phyloP scores from a whole-genome alignment of 176 grass and related monocot genomes.

The Aechmea fasciata region DNA sequence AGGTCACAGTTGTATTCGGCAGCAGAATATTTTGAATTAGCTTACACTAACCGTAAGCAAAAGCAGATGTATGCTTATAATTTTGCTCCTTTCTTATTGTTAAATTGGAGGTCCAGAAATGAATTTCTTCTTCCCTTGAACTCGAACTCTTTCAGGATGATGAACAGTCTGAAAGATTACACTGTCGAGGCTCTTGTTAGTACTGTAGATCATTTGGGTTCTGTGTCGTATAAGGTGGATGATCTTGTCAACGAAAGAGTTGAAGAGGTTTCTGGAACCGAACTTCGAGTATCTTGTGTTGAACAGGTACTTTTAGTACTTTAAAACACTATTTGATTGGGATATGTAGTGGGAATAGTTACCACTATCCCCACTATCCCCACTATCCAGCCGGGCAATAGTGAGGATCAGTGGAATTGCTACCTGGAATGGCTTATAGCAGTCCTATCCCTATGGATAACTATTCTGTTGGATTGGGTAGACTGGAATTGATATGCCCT shows the following conservation, averaged over 20 bases:
- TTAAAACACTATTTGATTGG: background rate
- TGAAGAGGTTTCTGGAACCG: conserved; percentile 31
- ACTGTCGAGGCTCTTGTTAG: conserved; percentile 68
- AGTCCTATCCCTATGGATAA: too few species aligned
- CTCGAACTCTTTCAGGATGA: conserved; percentile 37
- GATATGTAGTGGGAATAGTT: background rate
- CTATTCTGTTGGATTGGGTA: too few species aligned
- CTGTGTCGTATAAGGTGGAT: conserved; percentile 62
- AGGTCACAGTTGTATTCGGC: conserved; percentile 66
- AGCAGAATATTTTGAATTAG: conserved; percentile 77
- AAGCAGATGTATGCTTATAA: conserved; percentile 30
- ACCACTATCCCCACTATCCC: too few species aligned
- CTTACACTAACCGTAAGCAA: conserved; percentile 42
- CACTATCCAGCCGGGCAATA: too few species aligned
- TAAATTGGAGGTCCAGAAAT: background rate
- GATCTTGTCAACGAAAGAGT: conserved; percentile 49
- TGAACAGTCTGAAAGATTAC: conserved; percentile 54
- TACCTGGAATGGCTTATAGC: too few species aligned
- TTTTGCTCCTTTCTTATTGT: background rate
- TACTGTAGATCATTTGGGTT: conserved; percentile 72
- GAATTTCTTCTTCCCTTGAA: conserved; percentile 7
- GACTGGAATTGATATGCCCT: too few species aligned
- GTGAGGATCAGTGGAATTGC: too few species aligned
- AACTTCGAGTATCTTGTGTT: conserved; percentile 41
- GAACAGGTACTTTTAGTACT: conserved; percentile 39